Base-by-base conservation (phyloP, 2,329 filamentous ascomycete genomes). In the Xylariaceae sp. region DNA sequence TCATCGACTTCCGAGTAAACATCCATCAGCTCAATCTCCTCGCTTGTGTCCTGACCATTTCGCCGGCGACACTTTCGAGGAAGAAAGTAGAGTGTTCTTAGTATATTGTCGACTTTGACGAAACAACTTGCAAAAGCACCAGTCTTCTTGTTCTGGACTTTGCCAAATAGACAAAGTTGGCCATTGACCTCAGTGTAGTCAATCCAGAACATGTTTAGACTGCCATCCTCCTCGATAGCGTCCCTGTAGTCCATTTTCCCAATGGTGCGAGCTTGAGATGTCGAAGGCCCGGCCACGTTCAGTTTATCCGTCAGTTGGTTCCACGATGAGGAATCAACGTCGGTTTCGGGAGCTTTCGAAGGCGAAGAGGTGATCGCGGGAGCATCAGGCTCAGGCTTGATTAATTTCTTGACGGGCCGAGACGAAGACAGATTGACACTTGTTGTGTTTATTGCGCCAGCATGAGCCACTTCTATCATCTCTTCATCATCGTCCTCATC, bases 111-210 rank as follows among this genome's bases (percentile, higher is more conserved):
- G 17, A 99, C 80, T 74, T 97, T 97, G 73, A 97, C 84, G 69
- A 99, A 97, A 69, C 92, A 95, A 75, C 94, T 99, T 61, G 92
- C 88, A 71, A 90, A 92, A 49, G 80, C 79, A 55, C 84, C 86
- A 1, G 85, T 90, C 68, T 86, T 88, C 74, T 92, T 96, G 77
- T 97, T 92, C 68, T 92, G 86, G 23, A 97, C 93, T 72, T 99
- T 99, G 64, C 94, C 94, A 71, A 99, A 97, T 9, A 99, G 82
- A 73, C 92, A 97, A 8, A 99, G 78, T 67, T 87, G 94, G 60
- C 93, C 93, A 69, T 92, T 92, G 71, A 96, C 80, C 72, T 99
- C 94, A 0, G 88, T 91, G 70, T 96, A 99, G 74, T 99, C 94
- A 6, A 90, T 88, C 94, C 94, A 99, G 77, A 97, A 99, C 78